A percentile compares a stretch with the other conserved stretches of the same genome.
These are phyloP conservation scores for Populus ilicifolia DNA, from an alignment of 345 rosid species.

Conservation along the genomic window DNA sequence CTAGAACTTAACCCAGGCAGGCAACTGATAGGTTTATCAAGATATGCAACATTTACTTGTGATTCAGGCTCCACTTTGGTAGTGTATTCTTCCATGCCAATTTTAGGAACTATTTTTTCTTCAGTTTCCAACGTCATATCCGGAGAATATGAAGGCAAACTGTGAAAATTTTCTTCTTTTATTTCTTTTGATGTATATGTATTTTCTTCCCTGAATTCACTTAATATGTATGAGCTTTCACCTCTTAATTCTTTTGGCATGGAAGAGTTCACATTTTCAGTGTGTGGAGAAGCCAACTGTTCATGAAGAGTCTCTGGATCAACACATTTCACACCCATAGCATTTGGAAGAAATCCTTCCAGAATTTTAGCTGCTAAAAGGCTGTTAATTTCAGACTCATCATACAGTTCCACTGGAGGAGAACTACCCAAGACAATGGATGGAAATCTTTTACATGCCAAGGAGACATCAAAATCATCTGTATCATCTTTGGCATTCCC, in stretches of 20 bases:
- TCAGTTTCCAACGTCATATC: slow-evolving; percentile 31
- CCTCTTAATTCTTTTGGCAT: background rate
- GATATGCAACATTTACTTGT: slow-evolving; percentile 30
- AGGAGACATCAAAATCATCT: slow-evolving; percentile 45
- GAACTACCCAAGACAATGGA: slow-evolving; percentile 65
- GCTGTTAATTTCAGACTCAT: slow-evolving; percentile 33
- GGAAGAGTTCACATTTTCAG: slow-evolving; percentile 36
- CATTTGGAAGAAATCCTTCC: slow-evolving; percentile 34
- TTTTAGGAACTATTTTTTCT: slow-evolving; percentile 27
- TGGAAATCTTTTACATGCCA: slow-evolving; percentile 71
- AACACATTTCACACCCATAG: slow-evolving; percentile 40
- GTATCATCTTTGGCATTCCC: slow-evolving; percentile 29
- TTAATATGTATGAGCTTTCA: background rate
- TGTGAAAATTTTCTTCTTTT: slow-evolving; percentile 28
- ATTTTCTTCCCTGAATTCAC: slow-evolving; percentile 3
- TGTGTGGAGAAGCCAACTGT: slow-evolving; percentile 36
- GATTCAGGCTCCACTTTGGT: slow-evolving; percentile 12
- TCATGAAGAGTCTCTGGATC: slow-evolving; percentile 42
- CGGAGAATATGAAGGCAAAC: slow-evolving; percentile 25
- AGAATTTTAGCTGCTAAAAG: slow-evolving; percentile 32
- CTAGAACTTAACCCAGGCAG: slow-evolving; percentile 67
- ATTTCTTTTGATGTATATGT: background rate
- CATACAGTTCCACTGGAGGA: slow-evolving; percentile 56
- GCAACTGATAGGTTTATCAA: slow-evolving; percentile 50
- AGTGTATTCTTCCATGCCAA: slow-evolving; percentile 18